These are phyloP conservation scores for Rhizopus stolonifer DNA, from an alignment of 371 early-diverging fungal genomes.

Conservation along the genomic window DNA sequence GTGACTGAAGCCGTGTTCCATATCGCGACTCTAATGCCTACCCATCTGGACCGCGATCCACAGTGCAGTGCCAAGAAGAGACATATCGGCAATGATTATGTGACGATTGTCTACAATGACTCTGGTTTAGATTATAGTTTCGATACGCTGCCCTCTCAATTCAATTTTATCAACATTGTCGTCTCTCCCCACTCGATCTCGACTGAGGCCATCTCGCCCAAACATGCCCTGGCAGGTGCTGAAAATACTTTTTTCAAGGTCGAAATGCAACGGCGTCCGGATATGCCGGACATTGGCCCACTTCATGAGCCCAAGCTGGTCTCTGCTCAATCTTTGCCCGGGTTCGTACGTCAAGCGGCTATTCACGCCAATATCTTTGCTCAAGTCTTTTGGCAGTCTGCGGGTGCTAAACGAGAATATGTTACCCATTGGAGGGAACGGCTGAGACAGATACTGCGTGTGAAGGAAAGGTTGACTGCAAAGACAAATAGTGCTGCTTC, in stretches of 20 bases:
- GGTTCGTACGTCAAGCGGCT: slow-evolving; percentile 83
- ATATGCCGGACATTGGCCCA: slow-evolving; percentile 86
- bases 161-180: slow-evolving; percentile 92
- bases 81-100: slow-evolving; percentile 96
- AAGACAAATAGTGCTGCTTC: slow-evolving; percentile 14
- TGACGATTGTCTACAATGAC: slow-evolving; percentile 91
- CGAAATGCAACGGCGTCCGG: slow-evolving; percentile 69
- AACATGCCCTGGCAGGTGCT: slow-evolving; percentile 27
- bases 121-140: slow-evolving; percentile 80
- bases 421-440: slow-evolving; percentile 86
- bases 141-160: slow-evolving; percentile 90
- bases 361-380: slow-evolving; percentile 91
- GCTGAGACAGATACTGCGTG: slow-evolving; percentile 81
- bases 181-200: slow-evolving; percentile 68
- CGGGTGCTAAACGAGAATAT: slow-evolving; percentile 61
- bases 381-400: slow-evolving; percentile 70
- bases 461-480: slow-evolving; percentile 54
- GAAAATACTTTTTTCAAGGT: slow-evolving; percentile 62
- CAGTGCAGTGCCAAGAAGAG: slow-evolving; percentile 84
- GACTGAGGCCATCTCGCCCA: slow-evolving; percentile 34
- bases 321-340: slow-evolving; percentile 72
- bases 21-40: slow-evolving; percentile 93
- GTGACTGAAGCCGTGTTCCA: slow-evolving; percentile 91
- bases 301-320: slow-evolving; percentile 80
- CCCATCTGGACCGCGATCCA: slow-evolving; percentile 67